Percentiles rank a stretch among this genome's conserved stretches.
Conservation (phyloP, 495 filamentous ascomycete species). For the Podospora pseudoanserina region DNA sequence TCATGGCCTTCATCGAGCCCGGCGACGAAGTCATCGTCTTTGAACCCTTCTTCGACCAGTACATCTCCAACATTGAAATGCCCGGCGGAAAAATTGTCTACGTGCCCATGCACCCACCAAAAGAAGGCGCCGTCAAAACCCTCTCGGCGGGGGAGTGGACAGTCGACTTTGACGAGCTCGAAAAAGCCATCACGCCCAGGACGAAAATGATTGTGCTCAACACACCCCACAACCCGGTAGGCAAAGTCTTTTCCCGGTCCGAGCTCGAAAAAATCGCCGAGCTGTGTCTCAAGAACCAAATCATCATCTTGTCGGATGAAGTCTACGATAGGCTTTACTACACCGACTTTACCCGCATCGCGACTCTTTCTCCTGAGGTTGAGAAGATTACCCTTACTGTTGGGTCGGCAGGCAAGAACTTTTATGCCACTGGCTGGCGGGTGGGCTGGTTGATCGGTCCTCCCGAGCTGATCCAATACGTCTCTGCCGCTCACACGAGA, state of each 20-base stretch:
- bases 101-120: slow-evolving; percentile 88
- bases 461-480: slow-evolving; percentile 84
- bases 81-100: slow-evolving; percentile 90
- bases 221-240: slow-evolving; percentile 84
- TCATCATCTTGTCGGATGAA: slow-evolving; percentile 94
- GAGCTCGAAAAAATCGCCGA: slow-evolving; percentile 85
- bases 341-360: slow-evolving; percentile 87
- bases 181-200: slow-evolving; percentile 74
- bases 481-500: slow-evolving; percentile 85
- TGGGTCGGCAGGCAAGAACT: slow-evolving; percentile 94
- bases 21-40: slow-evolving; percentile 97
- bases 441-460: slow-evolving; percentile 92
- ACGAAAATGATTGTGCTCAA: slow-evolving; percentile 95
- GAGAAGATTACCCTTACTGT: slow-evolving; percentile 86
- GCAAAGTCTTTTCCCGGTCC: slow-evolving; percentile 82
- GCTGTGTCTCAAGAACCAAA: slow-evolving; percentile 87
- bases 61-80: slow-evolving; percentile 98
- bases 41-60: slow-evolving; percentile 99
- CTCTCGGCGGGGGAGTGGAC: slow-evolving; percentile 84
- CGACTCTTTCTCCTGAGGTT: slow-evolving; percentile 82
- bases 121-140: slow-evolving; percentile 71
- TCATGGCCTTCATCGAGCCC: slow-evolving; percentile 91
- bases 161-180: slow-evolving; percentile 78
- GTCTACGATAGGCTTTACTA: slow-evolving; percentile 96
- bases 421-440: slow-evolving; percentile 96